Evolutionary conservation across 192 early-diverging fungal species (phyloP), one percentile per base, ranked within the genome.

Genomic region (Fimicolochytrium jonesii): DNA sequence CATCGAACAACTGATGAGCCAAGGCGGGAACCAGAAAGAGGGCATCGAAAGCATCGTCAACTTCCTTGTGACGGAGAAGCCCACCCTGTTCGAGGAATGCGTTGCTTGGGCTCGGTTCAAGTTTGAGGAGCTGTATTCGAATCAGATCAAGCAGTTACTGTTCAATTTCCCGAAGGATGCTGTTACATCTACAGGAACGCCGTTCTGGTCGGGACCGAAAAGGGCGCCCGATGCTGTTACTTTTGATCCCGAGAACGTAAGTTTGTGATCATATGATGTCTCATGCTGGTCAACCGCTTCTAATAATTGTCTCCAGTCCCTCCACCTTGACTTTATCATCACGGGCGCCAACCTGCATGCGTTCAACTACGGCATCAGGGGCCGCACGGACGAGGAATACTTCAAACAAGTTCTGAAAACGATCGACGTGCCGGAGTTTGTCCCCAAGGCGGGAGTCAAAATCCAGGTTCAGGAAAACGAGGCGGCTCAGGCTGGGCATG

Each of bases 181-280:
- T 20, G 45, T 89, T 31, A 97, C 97, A 0, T 90, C 87, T 15
- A 81, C 87, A 6, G 97, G 97, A 31, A 84, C 87, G 51, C 76
- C 80, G 33, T 99, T 99, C 86, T 99, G 97, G 97, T 91, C 90
- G 32, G 92, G 91, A 22, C 93, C 94, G 49, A 99, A 99, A 79
- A 86, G 95, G 45, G 90, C 92, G 11, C 97, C 97, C 28, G 81
- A 84, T 2, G 82, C 90, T 23, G 71, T 97, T 37, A 66, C 63
- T 4, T 99, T 97, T 72, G 88, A 95, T 69, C 64, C 81, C 18
- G 69, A 89, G 28, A 81, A 92, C 64, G 77, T 81, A 64, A 50
- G 67, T 66, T 31, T 43, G 9, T 6, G 23, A n/a, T n/a, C n/a
- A n/a, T n/a, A n/a, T n/a, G n/a, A n/a, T n/a, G n/a, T n/a, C n/a